Percentiles rank a stretch among this genome's conserved stretches.
Evolutionary conservation across 139 green algal species (phyloP).

Genomic region (Ulvella scutata): DNA sequence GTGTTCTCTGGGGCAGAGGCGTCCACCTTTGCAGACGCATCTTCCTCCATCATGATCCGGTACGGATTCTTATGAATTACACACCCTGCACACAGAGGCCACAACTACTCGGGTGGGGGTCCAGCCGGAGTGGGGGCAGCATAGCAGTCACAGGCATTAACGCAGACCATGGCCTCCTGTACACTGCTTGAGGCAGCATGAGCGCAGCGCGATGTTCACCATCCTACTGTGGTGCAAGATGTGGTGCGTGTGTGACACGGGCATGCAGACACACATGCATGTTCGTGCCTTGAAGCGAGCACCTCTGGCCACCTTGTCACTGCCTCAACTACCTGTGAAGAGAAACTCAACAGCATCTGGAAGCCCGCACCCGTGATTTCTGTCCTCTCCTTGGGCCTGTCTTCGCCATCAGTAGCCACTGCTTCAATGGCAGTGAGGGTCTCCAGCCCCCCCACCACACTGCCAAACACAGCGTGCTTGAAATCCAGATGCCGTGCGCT

Average conservation of each 20-base stretch:
- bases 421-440: conserved; percentile 69
- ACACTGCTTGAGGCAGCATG: too few relatives aligned
- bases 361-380: background rate
- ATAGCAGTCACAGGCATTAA: too few relatives aligned
- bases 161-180: too few relatives aligned
- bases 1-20: too few relatives aligned
- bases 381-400: conserved; percentile 47
- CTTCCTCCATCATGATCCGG: background rate
- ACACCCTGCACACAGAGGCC: background rate
- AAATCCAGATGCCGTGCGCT: conserved; percentile 78
- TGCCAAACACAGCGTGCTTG: conserved; percentile 85
- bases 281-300: too few relatives aligned
- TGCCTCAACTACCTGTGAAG: background rate
- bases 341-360: background rate
- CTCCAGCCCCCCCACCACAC: conserved; percentile 75
- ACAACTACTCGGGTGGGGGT: too few relatives aligned
- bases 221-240: background rate
- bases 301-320: too few relatives aligned
- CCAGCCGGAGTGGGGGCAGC: too few relatives aligned
- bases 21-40: too few relatives aligned
- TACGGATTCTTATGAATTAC: background rate
- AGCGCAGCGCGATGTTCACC: too few relatives aligned
- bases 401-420: conserved; percentile 61
- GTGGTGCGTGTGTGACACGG: background rate
- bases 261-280: background rate